Base-by-base conservation (phyloP, 495 filamentous ascomycete species). In the Annulohypoxylon nitens region DNA sequence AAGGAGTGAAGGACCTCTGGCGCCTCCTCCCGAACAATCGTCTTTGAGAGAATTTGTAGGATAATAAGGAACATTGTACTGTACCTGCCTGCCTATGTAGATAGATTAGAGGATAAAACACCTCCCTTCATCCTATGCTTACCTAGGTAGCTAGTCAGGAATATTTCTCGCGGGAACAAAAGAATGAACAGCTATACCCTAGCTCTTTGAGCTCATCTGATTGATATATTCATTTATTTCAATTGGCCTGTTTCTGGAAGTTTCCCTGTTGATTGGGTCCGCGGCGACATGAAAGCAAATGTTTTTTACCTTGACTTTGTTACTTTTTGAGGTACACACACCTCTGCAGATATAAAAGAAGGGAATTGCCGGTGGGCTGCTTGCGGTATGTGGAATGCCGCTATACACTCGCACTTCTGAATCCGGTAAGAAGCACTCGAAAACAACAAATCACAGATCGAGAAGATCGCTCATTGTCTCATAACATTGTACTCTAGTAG, bases 401-500 rank as follows among this genome's bases (percentile, higher is more conserved):
- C 25, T 34, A 58, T 71, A 64, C 59, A 69, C n/a, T 37, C 16
- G 20, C 33, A 45, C 12, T 37, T 48, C 75, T 36, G 77, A 75
- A 75, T 71, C 34, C 75, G 67, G 77, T 61, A 69, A 34, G 30
- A 53, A 26, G n/a, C 33, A 62, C 43, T 75, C 77, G 77, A 67
- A 78, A 78, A 47, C 77, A 72, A 71, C 72, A 64, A 64, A 70
- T 70, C 51, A 63, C 23, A 47, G 47, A 37, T 61, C 20, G n/a
- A 51, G 60, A 47, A 26, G 37, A 61, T 41, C 23, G n/a, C 47
- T 55, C 55, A 70, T 75, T 63, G 63, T 67, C 48, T 65, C 23
- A 60, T 33, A 36, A 2, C 20, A 61, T 59, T 50, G 20, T 69
- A 36, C 12, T 14, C 23, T 20, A 11, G 10, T 8, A 0, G 25